phyloP scores from a whole-genome alignment of 148 eudicot genomes.

The Amaranthus hypochondriacus region DNA sequence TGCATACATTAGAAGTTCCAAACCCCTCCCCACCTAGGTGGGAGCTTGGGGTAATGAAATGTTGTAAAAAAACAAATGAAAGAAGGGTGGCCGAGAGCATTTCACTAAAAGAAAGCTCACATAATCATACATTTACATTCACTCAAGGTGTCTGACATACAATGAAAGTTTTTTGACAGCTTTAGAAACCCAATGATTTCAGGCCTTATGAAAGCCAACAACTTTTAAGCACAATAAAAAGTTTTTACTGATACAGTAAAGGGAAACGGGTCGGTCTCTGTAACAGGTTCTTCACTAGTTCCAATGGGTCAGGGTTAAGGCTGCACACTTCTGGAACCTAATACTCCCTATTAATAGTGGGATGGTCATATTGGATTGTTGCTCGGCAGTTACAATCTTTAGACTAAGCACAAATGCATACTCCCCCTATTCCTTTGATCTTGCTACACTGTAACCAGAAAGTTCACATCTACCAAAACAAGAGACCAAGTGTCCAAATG shows the following conservation, averaged over 20 bases:
- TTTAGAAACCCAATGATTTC: neutral
- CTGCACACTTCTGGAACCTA: no score
- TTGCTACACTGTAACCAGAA: neutral
- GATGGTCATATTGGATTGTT: neutral
- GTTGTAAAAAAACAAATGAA: no score
- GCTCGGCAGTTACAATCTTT: neutral
- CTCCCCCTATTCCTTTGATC: neutral
- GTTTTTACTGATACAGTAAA: neutral
- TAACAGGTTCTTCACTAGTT: neutral
- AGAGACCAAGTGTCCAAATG: no score
- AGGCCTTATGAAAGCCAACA: neutral
- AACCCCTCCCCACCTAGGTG: no score
- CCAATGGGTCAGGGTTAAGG: neutral
- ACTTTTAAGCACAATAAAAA: neutral
- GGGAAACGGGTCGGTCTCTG: neutral
- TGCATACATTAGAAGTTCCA: no score
- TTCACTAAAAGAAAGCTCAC: neutral
- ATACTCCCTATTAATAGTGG: neutral
- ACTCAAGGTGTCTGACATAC: neutral
- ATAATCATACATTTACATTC: neutral
- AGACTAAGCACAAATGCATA: neutral
- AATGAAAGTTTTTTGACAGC: neutral
- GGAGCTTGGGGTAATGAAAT: no score
- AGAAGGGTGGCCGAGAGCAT: neutral
- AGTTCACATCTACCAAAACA: no score